Evolutionary conservation across 148 eudicot species (phyloP).

Genomic region (Rhododendron williamsianum): DNA sequence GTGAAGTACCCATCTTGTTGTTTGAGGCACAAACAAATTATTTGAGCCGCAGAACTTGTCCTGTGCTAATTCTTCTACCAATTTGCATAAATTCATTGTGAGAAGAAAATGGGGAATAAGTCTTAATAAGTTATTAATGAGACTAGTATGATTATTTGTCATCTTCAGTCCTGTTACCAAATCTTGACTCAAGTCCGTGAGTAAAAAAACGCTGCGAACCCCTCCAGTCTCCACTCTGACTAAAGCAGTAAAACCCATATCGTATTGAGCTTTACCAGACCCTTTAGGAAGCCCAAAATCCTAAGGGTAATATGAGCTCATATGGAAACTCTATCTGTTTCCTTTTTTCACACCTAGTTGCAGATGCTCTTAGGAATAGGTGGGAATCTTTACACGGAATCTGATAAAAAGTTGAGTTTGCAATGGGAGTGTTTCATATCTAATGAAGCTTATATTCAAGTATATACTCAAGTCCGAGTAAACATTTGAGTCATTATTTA

Average conservation of each 20-base stretch:
- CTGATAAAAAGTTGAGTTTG: background rate
- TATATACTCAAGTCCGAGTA: background rate
- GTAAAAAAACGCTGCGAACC: background rate
- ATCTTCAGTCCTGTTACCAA: background rate
- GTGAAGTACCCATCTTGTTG: background rate
- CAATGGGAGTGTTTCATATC: background rate
- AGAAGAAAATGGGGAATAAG: background rate
- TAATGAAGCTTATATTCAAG: background rate
- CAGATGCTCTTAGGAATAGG: background rate
- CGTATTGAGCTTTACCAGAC: background rate
- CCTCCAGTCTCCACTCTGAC: background rate
- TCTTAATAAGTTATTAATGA: background rate
- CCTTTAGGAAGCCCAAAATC: background rate
- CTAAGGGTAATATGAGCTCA: background rate
- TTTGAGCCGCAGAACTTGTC: background rate
- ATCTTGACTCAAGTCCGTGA: background rate
- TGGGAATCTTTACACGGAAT: background rate
- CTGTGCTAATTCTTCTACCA: background rate
- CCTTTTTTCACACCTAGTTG: background rate
- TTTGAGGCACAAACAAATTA: background rate
- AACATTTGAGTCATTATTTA: background rate
- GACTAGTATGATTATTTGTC: background rate
- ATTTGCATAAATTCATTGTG: background rate
- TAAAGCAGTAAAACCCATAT: background rate
- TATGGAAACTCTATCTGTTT: background rate